Evolutionary conservation across 352 stramenopile genomes (phyloP), one percentile per base, ranked within the genome.

Genomic region (Pythium rishiriense): DNA sequence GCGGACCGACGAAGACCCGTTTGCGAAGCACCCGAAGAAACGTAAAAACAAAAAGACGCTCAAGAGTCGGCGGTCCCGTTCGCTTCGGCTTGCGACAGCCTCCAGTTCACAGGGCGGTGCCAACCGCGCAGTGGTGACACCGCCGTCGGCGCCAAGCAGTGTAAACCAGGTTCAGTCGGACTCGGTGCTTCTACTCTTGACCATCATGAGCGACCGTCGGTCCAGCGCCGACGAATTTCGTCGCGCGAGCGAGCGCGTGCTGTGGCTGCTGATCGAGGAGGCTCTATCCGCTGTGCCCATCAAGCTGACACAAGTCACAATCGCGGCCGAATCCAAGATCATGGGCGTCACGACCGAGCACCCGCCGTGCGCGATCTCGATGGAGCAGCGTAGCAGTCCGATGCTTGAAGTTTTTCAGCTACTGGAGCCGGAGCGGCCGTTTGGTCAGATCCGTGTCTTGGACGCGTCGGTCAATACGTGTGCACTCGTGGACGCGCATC

Each of bases 251-350:
- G 74, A 87, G 31, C 79, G 81, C 0, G 60, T 88, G 8, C 69
- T 87, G 55, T 73, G 81, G 33, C 69, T 88, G 4, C 52, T 88
- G 25, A 72, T 90, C 39, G 81, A 90, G 59, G 64, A 71, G 7
- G 58, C 64, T 5, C 28, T 71, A n/a, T 54, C 64, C 12, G 39
- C 54, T 5, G 64, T 66, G 1, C 57, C 58, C 15, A 66, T 65
- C 51, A 62, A 65, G 51, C n/a, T 52, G 11, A 43, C 57, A n/a
- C 51, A 71, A 25, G 31, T 71, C 21, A 48, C 29, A 1, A 57
- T 66, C 15, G 51, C 21, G 6, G 29, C 28, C 37, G 52, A 63
- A 12, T n/a, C 42, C 26, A 66, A 62, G 52, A 62, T 63, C 41
- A 66, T 58, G 45, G 58, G 56, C 51, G 63, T 65, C 28, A 49